Evolutionary conservation across 345 rosid species (phyloP).

Genomic region (Lumnitzera littorea): DNA sequence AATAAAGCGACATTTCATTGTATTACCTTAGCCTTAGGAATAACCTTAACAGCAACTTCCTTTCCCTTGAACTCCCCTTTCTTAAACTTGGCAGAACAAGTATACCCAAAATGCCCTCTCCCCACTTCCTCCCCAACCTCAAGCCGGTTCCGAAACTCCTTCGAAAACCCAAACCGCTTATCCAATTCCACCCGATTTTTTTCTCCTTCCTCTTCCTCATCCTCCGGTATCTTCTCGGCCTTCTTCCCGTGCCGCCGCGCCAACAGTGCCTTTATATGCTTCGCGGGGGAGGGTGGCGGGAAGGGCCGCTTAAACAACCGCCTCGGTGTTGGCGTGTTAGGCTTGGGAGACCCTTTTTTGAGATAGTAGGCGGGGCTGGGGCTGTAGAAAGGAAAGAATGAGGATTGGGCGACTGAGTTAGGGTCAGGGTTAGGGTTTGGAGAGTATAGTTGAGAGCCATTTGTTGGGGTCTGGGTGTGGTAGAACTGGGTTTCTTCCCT

Average conservation of each 20-base stretch:
- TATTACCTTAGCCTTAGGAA: conserved; percentile 75
- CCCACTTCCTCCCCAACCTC: conserved; percentile 91
- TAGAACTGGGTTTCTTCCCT: conserved; percentile 25
- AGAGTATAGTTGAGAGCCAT: conserved; percentile 19
- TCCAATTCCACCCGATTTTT: conserved; percentile 53
- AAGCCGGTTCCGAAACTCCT: conserved; percentile 48
- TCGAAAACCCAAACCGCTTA: conserved; percentile 87
- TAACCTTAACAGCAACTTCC: conserved; percentile 89
- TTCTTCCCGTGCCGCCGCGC: conserved; percentile 45
- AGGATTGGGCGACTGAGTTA: conserved; percentile 5
- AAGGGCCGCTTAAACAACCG: conserved; percentile 60
- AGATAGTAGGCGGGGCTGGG: conserved; percentile 25
- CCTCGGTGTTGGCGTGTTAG: conserved; percentile 54
- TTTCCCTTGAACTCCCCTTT: conserved; percentile 83
- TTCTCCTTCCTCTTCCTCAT: conserved; percentile 35
- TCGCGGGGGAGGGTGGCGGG: conserved; percentile 94
- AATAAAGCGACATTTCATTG: conserved; percentile 5
- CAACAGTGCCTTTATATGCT: conserved; percentile 71
- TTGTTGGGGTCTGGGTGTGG: conserved; percentile 17
- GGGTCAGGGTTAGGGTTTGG: conserved; percentile 2
- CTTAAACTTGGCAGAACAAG: conserved; percentile 88
- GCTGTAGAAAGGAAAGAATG: conserved; percentile 17
- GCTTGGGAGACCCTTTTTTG: conserved; percentile 35
- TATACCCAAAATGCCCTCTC: conserved; percentile 95
- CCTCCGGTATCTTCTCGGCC: conserved; percentile 22